Base-by-base conservation (phyloP, 2,329 filamentous ascomycete genomes). In the Clonostachys rhizophaga region DNA sequence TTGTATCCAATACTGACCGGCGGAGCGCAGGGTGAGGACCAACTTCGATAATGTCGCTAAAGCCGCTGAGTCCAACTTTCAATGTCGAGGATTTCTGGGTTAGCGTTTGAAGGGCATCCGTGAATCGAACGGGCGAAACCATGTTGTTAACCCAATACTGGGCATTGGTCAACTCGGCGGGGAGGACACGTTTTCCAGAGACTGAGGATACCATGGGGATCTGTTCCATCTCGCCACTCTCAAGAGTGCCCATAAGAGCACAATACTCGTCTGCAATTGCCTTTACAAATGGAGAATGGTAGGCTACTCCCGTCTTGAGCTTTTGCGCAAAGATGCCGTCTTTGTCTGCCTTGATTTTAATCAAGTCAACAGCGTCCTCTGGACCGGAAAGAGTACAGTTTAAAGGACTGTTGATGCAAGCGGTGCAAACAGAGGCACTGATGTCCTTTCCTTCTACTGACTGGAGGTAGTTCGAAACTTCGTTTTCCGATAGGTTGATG, bases 91-190 rank as follows among this genome's bases (percentile, higher is more conserved):
- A n/a, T 24, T 40, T 13, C n/a, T 10, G n/a, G 20, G 20, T 34
- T 10, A 47, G 16, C 5, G 6, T 12, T 10, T 33, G 8, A 5
- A 9, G 56, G 1, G 66, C 65, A 34, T 64, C 51, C 5, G 51
- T 55, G 50, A 71, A 71, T 3, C 55, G 47, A 2, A 69, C 66
- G 5, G 64, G 56, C 2, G 53, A 55, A 6, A 53, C 50, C 55
- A 69, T 55, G 46, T 70, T 70, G 17, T 58, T 52, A 1, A 49
- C 50, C 67, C 67, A 70, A 47, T 69, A 68, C 12, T 55, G 43
- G 13, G 47, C 52, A 5, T 44, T 37, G 6, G 42, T 16, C 14
- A 18, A n/a, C 30, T 20, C 17, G 6, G 37, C 8, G 7, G 43
- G 12, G 12, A 6, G 12, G 16, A 47, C 24, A 10, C 11, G 16